Percentiles rank a stretch among this genome's conserved stretches.
These are phyloP conservation scores for Monilinia fructigena DNA, from an alignment of 2,329 filamentous ascomycete genomes.

Conservation along the genomic window DNA sequence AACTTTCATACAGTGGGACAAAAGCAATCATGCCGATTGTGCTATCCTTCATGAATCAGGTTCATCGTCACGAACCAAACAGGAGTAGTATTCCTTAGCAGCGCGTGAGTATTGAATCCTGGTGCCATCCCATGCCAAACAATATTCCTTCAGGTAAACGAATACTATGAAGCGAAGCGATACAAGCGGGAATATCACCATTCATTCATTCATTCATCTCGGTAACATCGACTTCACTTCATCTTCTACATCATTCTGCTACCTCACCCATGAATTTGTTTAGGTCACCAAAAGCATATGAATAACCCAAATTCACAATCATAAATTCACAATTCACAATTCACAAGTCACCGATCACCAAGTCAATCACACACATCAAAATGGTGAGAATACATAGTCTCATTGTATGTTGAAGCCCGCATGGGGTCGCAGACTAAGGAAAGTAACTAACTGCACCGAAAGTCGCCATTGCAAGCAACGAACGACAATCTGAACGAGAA, in stretches of 20 bases:
- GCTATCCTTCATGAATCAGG: not conserved
- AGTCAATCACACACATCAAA: not conserved
- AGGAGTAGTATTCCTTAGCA: constrained; percentile 2
- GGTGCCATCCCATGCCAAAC: not conserved
- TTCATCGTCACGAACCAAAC: not conserved
- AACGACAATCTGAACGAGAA: not conserved
- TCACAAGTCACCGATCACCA: not conserved
- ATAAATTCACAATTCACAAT: not conserved
- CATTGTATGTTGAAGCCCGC: not conserved
- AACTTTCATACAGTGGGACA: not conserved
- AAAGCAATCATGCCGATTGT: not conserved
- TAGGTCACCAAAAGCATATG: not conserved
- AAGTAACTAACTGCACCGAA: not conserved
- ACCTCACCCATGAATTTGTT: not conserved
- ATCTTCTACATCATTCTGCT: not conserved
- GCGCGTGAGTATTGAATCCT: too few species aligned
- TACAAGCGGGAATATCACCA: not conserved
- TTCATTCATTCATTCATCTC: not conserved
- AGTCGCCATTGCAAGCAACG: constrained; percentile 2
- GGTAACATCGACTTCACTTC: not conserved
- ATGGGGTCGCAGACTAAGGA: constrained; percentile 2
- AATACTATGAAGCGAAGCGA: not conserved
- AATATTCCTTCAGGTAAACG: not conserved
- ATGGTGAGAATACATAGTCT: not conserved
- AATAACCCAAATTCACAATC: not conserved